These are phyloP conservation scores for Lasiodiplodia sp. DNA, from an alignment of 2,329 filamentous ascomycete species.

Conservation along the genomic window DNA sequence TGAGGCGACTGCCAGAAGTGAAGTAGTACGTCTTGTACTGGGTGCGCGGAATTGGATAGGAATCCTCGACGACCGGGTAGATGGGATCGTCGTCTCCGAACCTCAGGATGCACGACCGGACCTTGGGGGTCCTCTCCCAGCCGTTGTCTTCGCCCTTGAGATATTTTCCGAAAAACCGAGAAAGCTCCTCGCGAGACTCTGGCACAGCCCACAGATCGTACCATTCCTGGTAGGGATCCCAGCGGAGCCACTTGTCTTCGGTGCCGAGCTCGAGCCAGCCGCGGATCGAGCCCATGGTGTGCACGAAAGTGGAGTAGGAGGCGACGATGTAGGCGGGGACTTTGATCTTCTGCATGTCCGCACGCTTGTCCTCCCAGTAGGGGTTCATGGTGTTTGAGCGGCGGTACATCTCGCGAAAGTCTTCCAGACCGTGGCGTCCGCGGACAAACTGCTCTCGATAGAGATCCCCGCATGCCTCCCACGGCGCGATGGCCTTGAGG, in stretches of 20 bases:
- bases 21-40: constrained; percentile 31
- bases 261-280: constrained; percentile 14
- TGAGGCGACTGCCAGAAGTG: neutral
- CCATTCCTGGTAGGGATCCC: constrained; percentile 2
- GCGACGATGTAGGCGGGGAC: constrained; percentile 33
- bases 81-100: constrained; percentile 24
- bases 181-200: constrained; percentile 32
- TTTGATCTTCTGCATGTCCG: constrained; percentile 31
- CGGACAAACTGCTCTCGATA: constrained; percentile 34
- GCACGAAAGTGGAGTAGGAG: constrained; percentile 31
- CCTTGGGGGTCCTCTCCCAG: constrained; percentile 54
- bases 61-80: neutral
- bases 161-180: constrained; percentile 56
- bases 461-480: constrained; percentile 22
- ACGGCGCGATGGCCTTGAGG: constrained; percentile 8
- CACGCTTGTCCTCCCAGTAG: constrained; percentile 32
- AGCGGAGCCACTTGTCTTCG: constrained; percentile 34
- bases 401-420: constrained; percentile 31
- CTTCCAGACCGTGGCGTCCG: constrained; percentile 26
- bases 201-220: constrained; percentile 3
- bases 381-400: constrained; percentile 32
- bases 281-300: constrained; percentile 33
- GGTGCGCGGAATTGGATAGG: constrained; percentile 26
- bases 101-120: constrained; percentile 51
- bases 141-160: constrained; percentile 53